Evolutionary conservation across 2,329 filamentous ascomycete genomes (phyloP).

Genomic region (Pseudocercospora cruenta): DNA sequence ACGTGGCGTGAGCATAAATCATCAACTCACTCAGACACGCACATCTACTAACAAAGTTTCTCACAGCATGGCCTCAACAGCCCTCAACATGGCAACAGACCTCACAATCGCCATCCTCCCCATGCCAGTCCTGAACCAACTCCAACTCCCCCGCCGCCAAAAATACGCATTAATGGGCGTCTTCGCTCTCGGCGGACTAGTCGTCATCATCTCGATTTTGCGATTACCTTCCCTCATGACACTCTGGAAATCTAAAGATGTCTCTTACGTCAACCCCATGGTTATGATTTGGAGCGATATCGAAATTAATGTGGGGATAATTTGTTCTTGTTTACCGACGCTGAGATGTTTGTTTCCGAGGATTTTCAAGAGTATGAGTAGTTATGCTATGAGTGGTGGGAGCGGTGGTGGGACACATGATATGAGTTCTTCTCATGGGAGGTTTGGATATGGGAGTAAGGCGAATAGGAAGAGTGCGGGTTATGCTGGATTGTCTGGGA

Average conservation of each 20-base stretch:
- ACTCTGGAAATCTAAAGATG: constrained; percentile 30
- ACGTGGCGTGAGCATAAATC: constrained; percentile 21
- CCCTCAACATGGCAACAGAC: constrained; percentile 43
- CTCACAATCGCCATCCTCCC: constrained; percentile 40
- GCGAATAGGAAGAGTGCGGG: constrained; percentile 3
- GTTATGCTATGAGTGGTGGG: background rate
- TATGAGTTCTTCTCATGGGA: background rate
- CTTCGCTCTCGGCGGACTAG: constrained; percentile 40
- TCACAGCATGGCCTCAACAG: constrained; percentile 39
- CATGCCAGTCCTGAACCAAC: constrained; percentile 37
- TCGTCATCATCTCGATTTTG: constrained; percentile 39
- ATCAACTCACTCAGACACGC: background rate
- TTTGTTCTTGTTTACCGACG: constrained; percentile 43
- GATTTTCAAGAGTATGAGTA: constrained; percentile 30
- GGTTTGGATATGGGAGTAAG: background rate
- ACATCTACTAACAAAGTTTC: no score
- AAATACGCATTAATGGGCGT: constrained; percentile 40
- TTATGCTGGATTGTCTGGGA: background rate
- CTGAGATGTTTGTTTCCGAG: constrained; percentile 41
- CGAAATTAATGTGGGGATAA: constrained; percentile 41
- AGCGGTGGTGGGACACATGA: background rate
- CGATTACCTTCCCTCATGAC: constrained; percentile 35
- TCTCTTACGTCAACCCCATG: constrained; percentile 36
- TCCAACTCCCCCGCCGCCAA: constrained; percentile 38
- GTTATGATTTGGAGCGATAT: constrained; percentile 39